Conservation (phyloP, 2,329 filamentous ascomycete genomes). For the Trichoderma semiorbis region DNA sequence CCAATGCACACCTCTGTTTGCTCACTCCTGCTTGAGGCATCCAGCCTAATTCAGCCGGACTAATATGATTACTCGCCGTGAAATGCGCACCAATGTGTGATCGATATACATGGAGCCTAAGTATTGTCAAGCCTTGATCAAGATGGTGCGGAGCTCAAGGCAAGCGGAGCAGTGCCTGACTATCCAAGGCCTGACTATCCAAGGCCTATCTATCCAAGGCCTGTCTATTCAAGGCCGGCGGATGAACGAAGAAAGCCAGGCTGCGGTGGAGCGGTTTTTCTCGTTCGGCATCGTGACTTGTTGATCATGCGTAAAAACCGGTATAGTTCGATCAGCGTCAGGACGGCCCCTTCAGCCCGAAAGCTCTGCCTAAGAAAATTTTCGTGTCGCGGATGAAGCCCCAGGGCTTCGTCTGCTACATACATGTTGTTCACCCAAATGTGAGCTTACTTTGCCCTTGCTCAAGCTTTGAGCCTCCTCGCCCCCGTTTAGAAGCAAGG, state of each 20-base stretch:
- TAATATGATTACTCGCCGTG: not conserved
- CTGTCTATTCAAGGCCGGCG: not conserved
- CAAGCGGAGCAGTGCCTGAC: not conserved
- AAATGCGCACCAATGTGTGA: not conserved
- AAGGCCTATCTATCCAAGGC: not conserved
- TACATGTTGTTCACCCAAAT: conserved; percentile 48
- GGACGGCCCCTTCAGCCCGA: not conserved
- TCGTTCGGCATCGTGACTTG: not conserved
- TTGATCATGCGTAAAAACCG: not conserved
- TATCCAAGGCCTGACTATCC: not conserved
- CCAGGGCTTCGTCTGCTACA: not conserved
- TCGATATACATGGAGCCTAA: not conserved
- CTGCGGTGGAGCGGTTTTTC: not conserved
- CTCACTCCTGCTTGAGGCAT: not conserved
- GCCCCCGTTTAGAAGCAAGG: conserved; percentile 41
- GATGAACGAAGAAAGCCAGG: not conserved
- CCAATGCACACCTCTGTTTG: not conserved
- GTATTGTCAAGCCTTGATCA: not conserved
- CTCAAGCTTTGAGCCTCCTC: conserved; percentile 41
- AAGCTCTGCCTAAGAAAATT: not conserved
- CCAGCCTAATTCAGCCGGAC: not conserved
- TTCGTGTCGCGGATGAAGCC: not conserved
- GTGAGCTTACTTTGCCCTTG: conserved; percentile 59
- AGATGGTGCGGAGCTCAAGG: not conserved
- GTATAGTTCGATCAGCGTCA: not conserved